Conservation (phyloP, 768 basidiomycete genomes). For the Lactarius evosmus region DNA sequence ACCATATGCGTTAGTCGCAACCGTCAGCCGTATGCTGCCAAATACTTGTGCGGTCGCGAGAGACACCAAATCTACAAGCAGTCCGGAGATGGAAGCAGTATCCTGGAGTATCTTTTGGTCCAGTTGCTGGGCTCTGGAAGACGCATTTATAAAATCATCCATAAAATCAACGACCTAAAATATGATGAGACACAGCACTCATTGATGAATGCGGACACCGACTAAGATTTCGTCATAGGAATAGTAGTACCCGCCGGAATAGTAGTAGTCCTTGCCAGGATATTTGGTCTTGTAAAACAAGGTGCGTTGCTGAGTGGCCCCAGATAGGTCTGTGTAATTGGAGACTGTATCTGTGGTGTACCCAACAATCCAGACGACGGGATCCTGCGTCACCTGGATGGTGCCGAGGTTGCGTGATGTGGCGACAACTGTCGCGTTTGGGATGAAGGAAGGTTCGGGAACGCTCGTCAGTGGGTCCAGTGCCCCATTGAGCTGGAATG, state of each 20-base stretch:
- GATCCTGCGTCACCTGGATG: conserved; percentile 25
- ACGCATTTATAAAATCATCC: conserved; percentile 43
- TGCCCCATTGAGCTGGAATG: conserved; percentile 26
- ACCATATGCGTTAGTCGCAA: conserved; percentile 46
- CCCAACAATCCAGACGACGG: conserved; percentile 34
- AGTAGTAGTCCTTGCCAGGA: too few species aligned
- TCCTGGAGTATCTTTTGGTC: conserved; percentile 48
- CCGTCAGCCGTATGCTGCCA: conserved; percentile 51
- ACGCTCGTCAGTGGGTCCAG: conserved; percentile 19
- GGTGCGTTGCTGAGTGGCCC: conserved; percentile 41
- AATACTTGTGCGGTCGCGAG: conserved; percentile 54
- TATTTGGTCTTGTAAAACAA: conserved; percentile 43
- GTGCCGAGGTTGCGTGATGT: conserved; percentile 32
- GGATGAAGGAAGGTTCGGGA: conserved; percentile 24
- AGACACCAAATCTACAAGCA: conserved; percentile 51
- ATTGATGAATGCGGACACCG: background rate
- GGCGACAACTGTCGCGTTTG: conserved; percentile 26
- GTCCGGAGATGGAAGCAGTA: conserved; percentile 45
- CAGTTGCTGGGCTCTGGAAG: conserved; percentile 43
- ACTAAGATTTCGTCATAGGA: conserved; percentile 31
- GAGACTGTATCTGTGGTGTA: conserved; percentile 31
- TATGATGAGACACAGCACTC: background rate
- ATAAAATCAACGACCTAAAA: conserved; percentile 44
- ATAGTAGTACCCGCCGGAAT: too few species aligned
- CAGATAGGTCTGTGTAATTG: conserved; percentile 36